Conservation (phyloP, 176 grass and related monocot genomes). For the Carex scoparia region DNA sequence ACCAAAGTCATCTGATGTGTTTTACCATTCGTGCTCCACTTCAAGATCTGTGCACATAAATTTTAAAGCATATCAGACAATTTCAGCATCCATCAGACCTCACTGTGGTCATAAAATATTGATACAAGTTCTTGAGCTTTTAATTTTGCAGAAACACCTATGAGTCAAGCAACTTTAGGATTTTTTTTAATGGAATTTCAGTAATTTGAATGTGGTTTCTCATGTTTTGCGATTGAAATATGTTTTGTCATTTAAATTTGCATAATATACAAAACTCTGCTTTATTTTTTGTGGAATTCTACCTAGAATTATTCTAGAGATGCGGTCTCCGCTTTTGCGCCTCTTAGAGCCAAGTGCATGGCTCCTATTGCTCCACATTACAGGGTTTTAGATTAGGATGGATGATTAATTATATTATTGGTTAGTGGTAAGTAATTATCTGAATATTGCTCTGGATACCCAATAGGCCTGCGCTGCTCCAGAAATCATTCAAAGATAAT, state of each 20-base stretch:
- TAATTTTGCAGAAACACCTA: neutral
- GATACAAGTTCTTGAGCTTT: neutral
- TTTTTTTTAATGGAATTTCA: neutral
- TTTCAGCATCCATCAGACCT: no score
- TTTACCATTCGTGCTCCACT: no score
- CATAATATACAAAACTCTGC: neutral
- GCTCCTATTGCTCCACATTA: slow-evolving; percentile 1
- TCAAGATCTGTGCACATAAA: no score
- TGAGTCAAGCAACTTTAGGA: neutral
- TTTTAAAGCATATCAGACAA: no score
- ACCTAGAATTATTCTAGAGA: neutral
- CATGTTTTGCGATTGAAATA: neutral
- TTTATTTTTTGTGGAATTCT: neutral
- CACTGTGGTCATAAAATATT: neutral
- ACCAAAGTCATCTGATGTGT: no score
- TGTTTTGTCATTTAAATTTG: neutral
- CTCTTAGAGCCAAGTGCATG: neutral
- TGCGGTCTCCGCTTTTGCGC: neutral
- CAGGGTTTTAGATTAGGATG: neutral
- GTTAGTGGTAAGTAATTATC: neutral
- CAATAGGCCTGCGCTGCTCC: neutral
- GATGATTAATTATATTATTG: neutral
- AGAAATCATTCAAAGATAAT: neutral
- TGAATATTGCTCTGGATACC: neutral
- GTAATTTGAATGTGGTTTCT: neutral